Evolutionary conservation across 495 filamentous ascomycete species (phyloP).

Genomic region (Tuber borchii): DNA sequence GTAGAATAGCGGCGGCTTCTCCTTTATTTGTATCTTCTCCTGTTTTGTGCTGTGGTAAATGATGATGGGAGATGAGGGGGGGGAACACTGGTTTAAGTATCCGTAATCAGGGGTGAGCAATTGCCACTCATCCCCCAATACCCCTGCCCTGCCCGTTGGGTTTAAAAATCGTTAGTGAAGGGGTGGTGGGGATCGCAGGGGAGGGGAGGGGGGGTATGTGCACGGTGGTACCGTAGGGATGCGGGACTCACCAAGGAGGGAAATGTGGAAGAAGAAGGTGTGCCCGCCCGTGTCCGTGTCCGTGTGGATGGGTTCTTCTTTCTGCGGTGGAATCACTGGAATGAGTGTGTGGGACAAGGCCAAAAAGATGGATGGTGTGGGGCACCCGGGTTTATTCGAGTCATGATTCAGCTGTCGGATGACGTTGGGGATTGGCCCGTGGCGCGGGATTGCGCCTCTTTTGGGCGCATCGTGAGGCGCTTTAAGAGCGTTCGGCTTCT

Average conservation of each 20-base stretch:
- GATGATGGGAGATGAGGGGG: neutral
- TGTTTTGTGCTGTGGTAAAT: neutral
- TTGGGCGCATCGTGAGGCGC: neutral
- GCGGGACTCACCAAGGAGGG: too few species aligned
- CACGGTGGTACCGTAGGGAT: constrained; percentile 2
- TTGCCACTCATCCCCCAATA: neutral
- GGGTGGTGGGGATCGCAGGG: neutral
- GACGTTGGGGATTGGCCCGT: constrained; percentile 25
- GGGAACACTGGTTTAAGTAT: constrained; percentile 4
- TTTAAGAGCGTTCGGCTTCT: neutral
- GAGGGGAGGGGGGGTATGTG: neutral
- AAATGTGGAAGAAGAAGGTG: neutral
- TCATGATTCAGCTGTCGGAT: constrained; percentile 30
- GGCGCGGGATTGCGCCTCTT: constrained; percentile 23
- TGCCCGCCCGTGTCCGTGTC: neutral
- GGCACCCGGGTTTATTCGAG: constrained; percentile 14
- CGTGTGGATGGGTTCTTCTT: constrained; percentile 1
- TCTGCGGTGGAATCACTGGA: neutral
- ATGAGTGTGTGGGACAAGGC: neutral
- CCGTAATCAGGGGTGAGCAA: neutral
- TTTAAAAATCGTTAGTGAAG: neutral
- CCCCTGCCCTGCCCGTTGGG: constrained; percentile 1
- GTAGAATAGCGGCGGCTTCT: neutral
- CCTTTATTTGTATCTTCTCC: neutral
- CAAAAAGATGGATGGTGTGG: neutral